Base-by-base conservation (phyloP, 306 rosid genomes). In the Cotoneaster glaucophyllus region DNA sequence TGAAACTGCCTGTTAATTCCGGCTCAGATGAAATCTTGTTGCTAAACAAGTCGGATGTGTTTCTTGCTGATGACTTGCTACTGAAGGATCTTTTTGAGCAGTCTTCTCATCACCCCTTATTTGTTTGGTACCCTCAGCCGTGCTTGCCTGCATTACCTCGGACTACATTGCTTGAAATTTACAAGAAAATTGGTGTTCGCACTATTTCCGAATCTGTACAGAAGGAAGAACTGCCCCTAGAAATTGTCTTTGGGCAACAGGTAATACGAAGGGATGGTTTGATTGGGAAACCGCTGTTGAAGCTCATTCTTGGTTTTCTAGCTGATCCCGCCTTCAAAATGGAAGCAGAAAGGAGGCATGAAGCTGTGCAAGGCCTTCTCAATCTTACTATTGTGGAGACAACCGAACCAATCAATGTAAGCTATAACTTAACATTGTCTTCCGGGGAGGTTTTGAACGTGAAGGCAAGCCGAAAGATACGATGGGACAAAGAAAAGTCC, bases 81-180 rank as follows among this genome's bases (percentile, higher is more conserved):
- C 53, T 92, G 73, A 90, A 84, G 83, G 86, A 85, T 50, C 85
- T 92, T 59, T 92, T 90, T 61, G 86, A 83, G 65, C 28, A 73
- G 32, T 37, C 2, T 15, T 77, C 74, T 68, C 70, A 74, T 67
- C 83, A 59, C 52, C 76, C 87, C 14, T n/a, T 92, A 25, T 90
- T 92, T 78, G 96, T 90, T 11, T 92, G 96, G 93, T 85, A 77
- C 78, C 96, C 93, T 67, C 85, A 59, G 62, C 71, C 77, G 22
- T 80, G 82, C 75, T 58, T 84, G 81, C 80, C 73, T 26, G 74
- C 76, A 39, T 54, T 77, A 21, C 67, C 83, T 18, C 73, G 89
- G 54, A 70, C 74, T 6, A 45, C 75, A 25, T 59, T 86, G 65
- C 80, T 84, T 62, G 93, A 81, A 34, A 68, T 88, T 12, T 92